phyloP scores from a whole-genome alignment of 257 asterid species.

The Vinca minor region DNA sequence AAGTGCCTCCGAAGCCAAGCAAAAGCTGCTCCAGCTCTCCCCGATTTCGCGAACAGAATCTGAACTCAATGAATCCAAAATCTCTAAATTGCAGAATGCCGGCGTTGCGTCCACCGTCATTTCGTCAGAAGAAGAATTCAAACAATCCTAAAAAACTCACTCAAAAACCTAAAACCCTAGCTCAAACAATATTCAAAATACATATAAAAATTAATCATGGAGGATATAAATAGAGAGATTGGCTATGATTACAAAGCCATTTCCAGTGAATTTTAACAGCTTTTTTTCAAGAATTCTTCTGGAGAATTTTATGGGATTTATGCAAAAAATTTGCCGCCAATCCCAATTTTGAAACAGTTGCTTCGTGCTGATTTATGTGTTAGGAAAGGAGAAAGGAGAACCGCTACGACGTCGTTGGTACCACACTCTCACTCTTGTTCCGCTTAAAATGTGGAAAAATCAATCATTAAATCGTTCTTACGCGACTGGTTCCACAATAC shows the following conservation, averaged over 20 bases:
- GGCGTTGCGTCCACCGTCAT: slow-evolving; percentile 48
- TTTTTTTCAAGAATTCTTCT: neutral
- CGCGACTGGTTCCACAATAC: too few species aligned
- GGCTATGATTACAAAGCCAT: neutral
- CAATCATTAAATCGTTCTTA: too few species aligned
- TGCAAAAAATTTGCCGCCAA: slow-evolving; percentile 6
- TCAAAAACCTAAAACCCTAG: slow-evolving; percentile 6
- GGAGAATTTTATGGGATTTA: neutral
- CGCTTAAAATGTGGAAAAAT: too few species aligned
- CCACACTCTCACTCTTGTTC: too few species aligned
- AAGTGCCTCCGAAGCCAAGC: slow-evolving; percentile 43
- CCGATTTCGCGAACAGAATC: slow-evolving; percentile 40
- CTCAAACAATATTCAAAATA: neutral
- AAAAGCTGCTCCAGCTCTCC: slow-evolving; percentile 63
- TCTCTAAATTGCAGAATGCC: slow-evolving; percentile 38
- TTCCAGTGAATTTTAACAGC: neutral
- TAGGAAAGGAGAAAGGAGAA: neutral
- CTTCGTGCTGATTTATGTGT: neutral
- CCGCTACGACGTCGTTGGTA: neutral
- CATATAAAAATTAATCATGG: neutral
- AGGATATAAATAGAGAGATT: neutral
- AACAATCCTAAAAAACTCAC: neutral
- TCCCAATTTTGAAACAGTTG: neutral
- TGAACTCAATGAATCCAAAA: slow-evolving; percentile 48
- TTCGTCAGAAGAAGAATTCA: slow-evolving; percentile 5